Conservation (phyloP, 169 alveolate species). For the Plasmodium gaboni region DNA sequence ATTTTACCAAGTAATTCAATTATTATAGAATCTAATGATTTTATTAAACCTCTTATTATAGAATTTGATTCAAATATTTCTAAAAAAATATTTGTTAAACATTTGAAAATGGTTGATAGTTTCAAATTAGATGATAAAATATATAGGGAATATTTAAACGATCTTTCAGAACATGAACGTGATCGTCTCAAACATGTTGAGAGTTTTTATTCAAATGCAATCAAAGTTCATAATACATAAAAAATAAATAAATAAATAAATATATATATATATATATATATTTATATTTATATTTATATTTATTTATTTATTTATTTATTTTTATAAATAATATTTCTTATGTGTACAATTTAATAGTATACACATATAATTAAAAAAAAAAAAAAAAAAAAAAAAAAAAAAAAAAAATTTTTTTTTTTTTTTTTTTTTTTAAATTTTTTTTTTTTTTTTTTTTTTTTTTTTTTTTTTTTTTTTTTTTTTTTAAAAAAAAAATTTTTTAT, state of each 20-base stretch:
- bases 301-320: not conserved
- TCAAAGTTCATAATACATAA: not conserved
- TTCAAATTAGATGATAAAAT: constrained; percentile 40
- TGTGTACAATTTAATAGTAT: no score
- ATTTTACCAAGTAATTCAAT: constrained; percentile 51
- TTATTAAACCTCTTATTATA: constrained; percentile 52
- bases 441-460: no score
- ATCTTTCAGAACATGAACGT: constrained; percentile 20
- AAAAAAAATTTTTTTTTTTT: no score
- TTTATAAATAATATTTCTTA: no score
- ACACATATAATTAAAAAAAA: no score
- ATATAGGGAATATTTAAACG: constrained; percentile 26
- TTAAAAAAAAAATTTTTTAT: no score
- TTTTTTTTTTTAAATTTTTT: no score
- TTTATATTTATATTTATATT: not conserved
- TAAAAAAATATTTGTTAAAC: constrained; percentile 40
- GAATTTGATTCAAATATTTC: constrained; percentile 50
- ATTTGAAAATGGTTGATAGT: constrained; percentile 22
- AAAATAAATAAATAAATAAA: not conserved
- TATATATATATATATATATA: constrained; percentile 1
- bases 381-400: no score
- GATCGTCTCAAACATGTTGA: constrained; percentile 41
- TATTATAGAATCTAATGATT: constrained; percentile 59
- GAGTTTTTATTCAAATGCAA: constrained; percentile 34
- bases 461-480: no score